Evolutionary conservation across 2,329 filamentous ascomycete species (phyloP).

Genomic region (Blumeria hordei): DNA sequence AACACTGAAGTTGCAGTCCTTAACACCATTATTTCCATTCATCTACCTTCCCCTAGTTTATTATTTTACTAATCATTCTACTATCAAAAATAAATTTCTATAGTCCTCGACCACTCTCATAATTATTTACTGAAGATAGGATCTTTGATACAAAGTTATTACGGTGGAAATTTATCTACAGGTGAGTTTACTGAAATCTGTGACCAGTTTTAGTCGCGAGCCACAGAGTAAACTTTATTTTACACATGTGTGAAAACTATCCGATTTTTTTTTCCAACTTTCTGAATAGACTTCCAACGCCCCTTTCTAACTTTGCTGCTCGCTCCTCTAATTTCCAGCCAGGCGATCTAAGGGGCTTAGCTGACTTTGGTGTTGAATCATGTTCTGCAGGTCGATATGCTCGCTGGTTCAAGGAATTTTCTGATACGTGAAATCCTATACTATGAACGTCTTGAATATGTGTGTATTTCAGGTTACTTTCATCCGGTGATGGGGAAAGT

Average conservation of each 20-base stretch:
- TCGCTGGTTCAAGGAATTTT: slow-evolving; percentile 42
- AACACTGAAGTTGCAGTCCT: too few species aligned
- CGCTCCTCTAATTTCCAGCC: slow-evolving; percentile 37
- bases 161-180: too few species aligned
- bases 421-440: slow-evolving; percentile 8
- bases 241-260: slow-evolving; percentile 3
- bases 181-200: too few species aligned
- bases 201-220: too few species aligned
- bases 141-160: too few species aligned
- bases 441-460: slow-evolving; percentile 24
- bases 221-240: too few species aligned
- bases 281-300: slow-evolving; percentile 47
- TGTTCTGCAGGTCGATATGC: slow-evolving; percentile 42
- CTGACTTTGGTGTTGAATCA: slow-evolving; percentile 23
- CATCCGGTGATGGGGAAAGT: slow-evolving; percentile 7
- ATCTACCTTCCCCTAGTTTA: too few species aligned
- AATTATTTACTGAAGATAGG: too few species aligned
- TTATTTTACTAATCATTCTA: too few species aligned
- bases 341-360: slow-evolving; percentile 21
- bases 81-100: too few species aligned
- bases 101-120: too few species aligned
- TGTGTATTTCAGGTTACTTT: slow-evolving; percentile 17
- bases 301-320: slow-evolving; percentile 42
- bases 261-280: slow-evolving; percentile 45
- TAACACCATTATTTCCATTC: too few species aligned